Base-by-base conservation (phyloP, 2,329 filamentous ascomycete genomes). In the Zalaria obscura region DNA sequence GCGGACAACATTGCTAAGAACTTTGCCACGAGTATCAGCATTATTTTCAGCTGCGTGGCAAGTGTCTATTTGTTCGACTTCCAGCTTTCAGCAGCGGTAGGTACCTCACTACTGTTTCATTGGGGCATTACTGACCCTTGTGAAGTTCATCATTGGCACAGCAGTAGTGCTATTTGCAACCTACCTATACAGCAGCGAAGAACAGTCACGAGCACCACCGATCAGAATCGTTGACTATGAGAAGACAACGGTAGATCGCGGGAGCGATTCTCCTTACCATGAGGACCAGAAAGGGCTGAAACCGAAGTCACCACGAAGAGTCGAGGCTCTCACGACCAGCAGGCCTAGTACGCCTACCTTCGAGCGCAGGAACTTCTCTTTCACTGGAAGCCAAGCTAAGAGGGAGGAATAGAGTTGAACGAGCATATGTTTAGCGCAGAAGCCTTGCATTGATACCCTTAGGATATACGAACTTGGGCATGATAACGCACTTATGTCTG, bases 1-100 rank as follows among this genome's bases (percentile, higher is more conserved):
- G 78, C 83, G 4, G 83, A 91, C 64, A 93, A 91, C 55, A 93
- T 93, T 56, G 80, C 85, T 45, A 93, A 93, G 68, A 94, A 91
- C 57, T 88, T 93, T 62, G 87, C 89, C 4, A 89, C 87, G 4
- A 91, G 84, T 53, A 84, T 93, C 47, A 94, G 86, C 55, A 93
- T 96, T 47, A 69, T 95, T 42, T 66, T 95, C 39, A 93, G 84
- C 57, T 87, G 88, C 48, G 50, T 95, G 9, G 83, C 84, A 40
- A 94, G 87, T 55, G 73, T 93, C 2, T 80, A 77, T 62, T 81
- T 94, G 49, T 94, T 96, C 58, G 73, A 88, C 39, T 85, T 93
- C 50, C 63, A 76, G 38, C 73, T 91, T 35, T 83, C 81, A 1
- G 54, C 70, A 26, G 75, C 77, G 49, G 86, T 93, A 73, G 65